Base-by-base conservation (phyloP, 805 yeast species). In the Starmerella sirachaensis region DNA sequence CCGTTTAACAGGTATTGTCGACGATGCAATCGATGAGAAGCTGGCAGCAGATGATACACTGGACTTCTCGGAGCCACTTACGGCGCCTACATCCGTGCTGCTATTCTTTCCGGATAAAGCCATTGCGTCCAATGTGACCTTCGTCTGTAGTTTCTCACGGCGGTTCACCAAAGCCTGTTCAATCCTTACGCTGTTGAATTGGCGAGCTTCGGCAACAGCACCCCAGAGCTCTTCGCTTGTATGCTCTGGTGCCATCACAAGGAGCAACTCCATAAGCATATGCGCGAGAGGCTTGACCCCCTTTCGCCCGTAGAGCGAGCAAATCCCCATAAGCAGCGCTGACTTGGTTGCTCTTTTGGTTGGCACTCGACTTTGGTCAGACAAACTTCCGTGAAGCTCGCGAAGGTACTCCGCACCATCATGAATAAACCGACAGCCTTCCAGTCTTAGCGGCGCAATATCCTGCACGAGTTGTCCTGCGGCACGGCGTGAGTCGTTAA, bases 331-430 rank as follows among this genome's bases (percentile, higher is more conserved):
- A 27, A 51, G 31, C 2, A 51, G 28, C 29, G 49, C 44, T 16
- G 47, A 20, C 13, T 38, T 38, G 9, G 44, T 19, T 10, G 38
- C 35, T 4, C 42, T 40, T 27, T 27, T 13, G 30, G 28, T 8
- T 8, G 40, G 50, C 4, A 27, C 25, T 4, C 41, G 37, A 10
- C 29, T 37, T 12, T 28, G 23, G 11, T 33, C 42, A 5, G 20
- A 7, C 5, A 35, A 32, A n/a, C 28, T 14, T 19, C 14, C 26
- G 32, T 37, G 42, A 20, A 53, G 34, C 9, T 27, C 29, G 12
- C 44, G 45, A 21, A 54, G 26, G 28, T 52, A 52, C 33, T 28
- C 27, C 22, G 48, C 37, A 2, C 54, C 54, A 25, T 51, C 52
- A 19, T 47, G 41, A 35, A 55, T 41, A 39, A 53, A 49, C 28